Conservation (phyloP, 2,329 filamentous ascomycete species). For the Waltergamsia citrina region DNA sequence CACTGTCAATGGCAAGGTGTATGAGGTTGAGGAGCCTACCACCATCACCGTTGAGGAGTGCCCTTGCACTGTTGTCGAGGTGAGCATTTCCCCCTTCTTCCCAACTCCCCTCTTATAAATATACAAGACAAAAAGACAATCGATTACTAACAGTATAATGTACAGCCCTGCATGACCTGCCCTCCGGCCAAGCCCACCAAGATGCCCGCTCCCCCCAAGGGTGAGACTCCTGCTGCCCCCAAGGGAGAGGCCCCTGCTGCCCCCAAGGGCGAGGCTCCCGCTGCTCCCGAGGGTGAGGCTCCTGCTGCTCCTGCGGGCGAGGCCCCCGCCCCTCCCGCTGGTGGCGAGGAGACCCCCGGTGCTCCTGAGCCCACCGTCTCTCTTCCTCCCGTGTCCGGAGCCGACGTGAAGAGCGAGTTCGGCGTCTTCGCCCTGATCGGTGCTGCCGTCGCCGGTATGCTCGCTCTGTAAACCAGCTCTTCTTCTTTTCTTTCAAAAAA, state of each 20-base stretch:
- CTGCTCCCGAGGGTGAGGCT: not conserved
- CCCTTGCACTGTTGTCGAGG: conserved; percentile 35
- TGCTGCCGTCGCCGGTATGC: conserved; percentile 5
- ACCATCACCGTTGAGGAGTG: conserved; percentile 46
- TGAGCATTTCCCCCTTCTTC: conserved; percentile 11
- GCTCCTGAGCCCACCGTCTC: not conserved
- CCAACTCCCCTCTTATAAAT: not conserved
- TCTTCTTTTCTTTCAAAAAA: too few species aligned
- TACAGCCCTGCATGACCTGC: conserved; percentile 3
- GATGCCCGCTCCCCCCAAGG: not conserved
- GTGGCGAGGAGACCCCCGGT: conserved; percentile 1
- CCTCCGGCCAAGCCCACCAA: not conserved
- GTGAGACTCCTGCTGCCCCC: not conserved
- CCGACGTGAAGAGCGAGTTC: not conserved
- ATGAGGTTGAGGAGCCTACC: conserved; percentile 43
- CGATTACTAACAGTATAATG: not conserved
- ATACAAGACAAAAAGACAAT: not conserved
- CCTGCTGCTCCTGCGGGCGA: not conserved
- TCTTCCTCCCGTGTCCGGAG: conserved; percentile 3
- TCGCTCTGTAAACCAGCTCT: conserved; percentile 5
- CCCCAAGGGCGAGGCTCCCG: not conserved
- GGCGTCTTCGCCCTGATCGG: conserved; percentile 4
- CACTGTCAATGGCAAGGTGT: conserved; percentile 38
- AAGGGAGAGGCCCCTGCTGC: not conserved
- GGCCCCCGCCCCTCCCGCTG: conserved; percentile 1